These are phyloP conservation scores for Eruca vesicaria DNA, from an alignment of 441 rosid genomes.

Conservation along the genomic window DNA sequence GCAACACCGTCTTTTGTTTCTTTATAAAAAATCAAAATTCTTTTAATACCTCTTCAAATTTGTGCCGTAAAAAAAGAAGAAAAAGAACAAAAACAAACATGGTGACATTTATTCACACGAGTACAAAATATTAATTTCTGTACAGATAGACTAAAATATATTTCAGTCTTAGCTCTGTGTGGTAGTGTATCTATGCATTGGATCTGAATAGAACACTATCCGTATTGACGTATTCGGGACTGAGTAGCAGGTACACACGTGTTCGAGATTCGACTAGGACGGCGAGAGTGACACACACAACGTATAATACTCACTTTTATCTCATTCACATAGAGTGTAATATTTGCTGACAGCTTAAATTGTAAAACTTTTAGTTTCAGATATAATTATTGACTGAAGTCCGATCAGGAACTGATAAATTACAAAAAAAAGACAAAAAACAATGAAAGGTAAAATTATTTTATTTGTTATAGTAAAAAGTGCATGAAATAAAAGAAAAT, in stretches of 20 bases:
- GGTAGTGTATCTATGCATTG: neutral
- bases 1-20: constrained; percentile 20
- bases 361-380: neutral
- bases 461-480: neutral
- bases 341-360: neutral
- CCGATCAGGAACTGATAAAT: neutral
- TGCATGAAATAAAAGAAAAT: too few species aligned
- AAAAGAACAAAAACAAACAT: neutral
- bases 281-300: neutral
- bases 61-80: neutral
- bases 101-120: neutral
- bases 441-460: neutral
- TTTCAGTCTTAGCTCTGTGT: neutral
- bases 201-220: neutral
- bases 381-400: neutral
- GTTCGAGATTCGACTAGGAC: constrained; percentile 4
- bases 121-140: too few species aligned
- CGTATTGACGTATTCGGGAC: neutral
- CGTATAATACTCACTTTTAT: neutral
- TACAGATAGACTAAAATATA: neutral
- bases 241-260: neutral
- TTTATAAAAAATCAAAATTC: neutral
- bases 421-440: neutral
- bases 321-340: neutral
- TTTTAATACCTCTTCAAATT: neutral